Conservation (phyloP, 768 basidiomycete species). For the Phlebiopsis flavidoalba region DNA sequence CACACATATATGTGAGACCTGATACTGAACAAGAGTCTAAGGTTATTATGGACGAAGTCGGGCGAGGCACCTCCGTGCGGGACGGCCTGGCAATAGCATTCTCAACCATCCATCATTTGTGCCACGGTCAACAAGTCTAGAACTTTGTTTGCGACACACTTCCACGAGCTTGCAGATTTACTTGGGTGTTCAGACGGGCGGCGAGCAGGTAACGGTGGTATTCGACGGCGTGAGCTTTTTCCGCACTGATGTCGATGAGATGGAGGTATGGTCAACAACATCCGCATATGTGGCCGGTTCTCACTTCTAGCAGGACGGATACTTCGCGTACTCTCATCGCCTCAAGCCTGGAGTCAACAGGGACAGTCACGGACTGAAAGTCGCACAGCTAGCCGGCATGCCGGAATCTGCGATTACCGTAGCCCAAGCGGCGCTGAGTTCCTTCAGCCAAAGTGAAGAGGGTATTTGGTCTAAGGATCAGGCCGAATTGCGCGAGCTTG, state of each 20-base stretch:
- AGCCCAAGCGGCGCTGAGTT: slow-evolving; percentile 49
- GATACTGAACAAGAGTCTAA: slow-evolving; percentile 23
- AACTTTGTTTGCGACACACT: slow-evolving; percentile 97
- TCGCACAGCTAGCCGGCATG: slow-evolving; percentile 84
- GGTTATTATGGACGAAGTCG: slow-evolving; percentile 99
- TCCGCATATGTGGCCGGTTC: neutral
- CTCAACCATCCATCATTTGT: slow-evolving; percentile 81
- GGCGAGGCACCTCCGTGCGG: slow-evolving; percentile 86
- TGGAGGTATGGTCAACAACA: slow-evolving; percentile 42
- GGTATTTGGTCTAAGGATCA: neutral
- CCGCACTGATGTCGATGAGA: slow-evolving; percentile 84
- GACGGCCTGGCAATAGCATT: slow-evolving; percentile 95
- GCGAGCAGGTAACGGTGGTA: slow-evolving; percentile 36
- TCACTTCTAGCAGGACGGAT: slow-evolving; percentile 47
- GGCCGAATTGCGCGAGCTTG: slow-evolving; percentile 14
- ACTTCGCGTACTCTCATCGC: slow-evolving; percentile 81
- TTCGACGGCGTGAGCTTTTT: slow-evolving; percentile 74
- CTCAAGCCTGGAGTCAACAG: slow-evolving; percentile 81
- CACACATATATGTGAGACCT: neutral
- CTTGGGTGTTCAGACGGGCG: slow-evolving; percentile 54
- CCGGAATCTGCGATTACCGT: slow-evolving; percentile 56
- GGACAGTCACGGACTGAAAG: slow-evolving; percentile 87
- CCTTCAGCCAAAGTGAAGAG: slow-evolving; percentile 25
- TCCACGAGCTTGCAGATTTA: slow-evolving; percentile 89
- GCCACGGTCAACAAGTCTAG: slow-evolving; percentile 66